Evolutionary conservation across 495 filamentous ascomycete species (phyloP), one percentile per base, ranked within the genome.

Genomic region (Trypethelium eluteriae): DNA sequence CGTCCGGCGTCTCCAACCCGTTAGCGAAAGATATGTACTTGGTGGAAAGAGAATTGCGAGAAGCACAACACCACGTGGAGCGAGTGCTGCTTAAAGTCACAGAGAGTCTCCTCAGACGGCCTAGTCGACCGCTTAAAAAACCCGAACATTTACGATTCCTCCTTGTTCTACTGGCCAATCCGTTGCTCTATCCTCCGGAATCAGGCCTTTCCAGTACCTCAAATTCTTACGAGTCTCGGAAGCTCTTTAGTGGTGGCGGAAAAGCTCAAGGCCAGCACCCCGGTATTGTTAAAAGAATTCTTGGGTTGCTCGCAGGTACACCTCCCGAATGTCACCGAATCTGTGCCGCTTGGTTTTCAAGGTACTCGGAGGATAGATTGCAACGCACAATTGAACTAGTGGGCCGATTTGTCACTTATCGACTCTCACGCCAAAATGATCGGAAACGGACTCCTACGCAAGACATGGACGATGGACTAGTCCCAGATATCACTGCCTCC

Each of bases 61-160:
- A 89, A 47, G 89, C 88, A 14, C 85, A 89, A 70, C 73, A 83
- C 53, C 89, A 92, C 67, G 76, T 86, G 49, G 87, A 89, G 57
- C 77, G 84, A 62, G 83, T 85, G 4, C 80, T 97, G 4, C 77
- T 97, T 62, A 96, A 94, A 74, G 88, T 90, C 18, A 89, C 85
- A 1, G 93, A 97, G 74, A 89, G 81, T 69, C 77, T 96, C 57
- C 79, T 96, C n/a, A 96, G 92, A 71, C 85, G 93, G 11, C 93
- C 93, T 3, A 86, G 90, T 3, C 82, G 89, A 41, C 82, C 84
- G 11, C 71, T 96, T 67, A 85, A 80, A 63, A 82, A 81, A 39
- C 86, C 91, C 32, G 83, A 87, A 65, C 88, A 95, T 64, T 80
- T 87, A 41, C 83, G 93, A 59, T 95, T 95, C 73, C 76, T 96